A percentile compares a stretch with the other conserved stretches of the same genome.
phyloP scores from a whole-genome alignment of 352 stramenopile species.

The Phytophthora megakarya region DNA sequence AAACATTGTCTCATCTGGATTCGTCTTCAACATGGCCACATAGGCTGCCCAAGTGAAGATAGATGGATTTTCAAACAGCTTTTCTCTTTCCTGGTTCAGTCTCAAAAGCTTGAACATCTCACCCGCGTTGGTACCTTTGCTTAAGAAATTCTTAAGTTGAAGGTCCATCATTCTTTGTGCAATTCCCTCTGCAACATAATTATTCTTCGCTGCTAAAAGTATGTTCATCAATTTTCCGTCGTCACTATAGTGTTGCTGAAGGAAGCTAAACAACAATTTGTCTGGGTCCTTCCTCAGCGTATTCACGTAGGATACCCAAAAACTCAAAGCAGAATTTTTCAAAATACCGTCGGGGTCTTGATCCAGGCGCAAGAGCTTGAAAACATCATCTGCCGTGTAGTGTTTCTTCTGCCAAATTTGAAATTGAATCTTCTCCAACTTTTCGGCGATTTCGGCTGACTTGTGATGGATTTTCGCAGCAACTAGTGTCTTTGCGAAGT shows the following conservation, averaged over 20 bases:
- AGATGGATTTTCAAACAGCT: too few species aligned
- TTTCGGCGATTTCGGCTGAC: background rate
- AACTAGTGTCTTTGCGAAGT: background rate
- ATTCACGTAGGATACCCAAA: background rate
- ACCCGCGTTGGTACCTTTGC: too few species aligned
- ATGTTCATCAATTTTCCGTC: background rate
- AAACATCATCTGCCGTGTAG: background rate
- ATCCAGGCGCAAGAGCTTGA: background rate
- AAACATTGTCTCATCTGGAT: too few species aligned
- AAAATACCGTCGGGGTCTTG: background rate
- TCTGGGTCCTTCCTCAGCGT: background rate
- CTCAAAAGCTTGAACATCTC: too few species aligned
- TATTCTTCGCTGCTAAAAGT: too few species aligned
- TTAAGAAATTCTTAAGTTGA: too few species aligned
- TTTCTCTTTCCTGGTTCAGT: too few species aligned
- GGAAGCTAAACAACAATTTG: background rate
- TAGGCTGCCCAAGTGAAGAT: too few species aligned
- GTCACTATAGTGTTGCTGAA: background rate
- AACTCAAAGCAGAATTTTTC: background rate
- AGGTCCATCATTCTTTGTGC: too few species aligned
- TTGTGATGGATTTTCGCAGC: background rate
- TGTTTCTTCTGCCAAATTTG: background rate
- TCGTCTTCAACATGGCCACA: too few species aligned
- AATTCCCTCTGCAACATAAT: too few species aligned
- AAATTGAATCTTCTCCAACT: background rate